A percentile compares a stretch with the other conserved stretches of the same genome.
Evolutionary conservation across 352 stramenopile species (phyloP).

Genomic region (Phytopythium vexans): DNA sequence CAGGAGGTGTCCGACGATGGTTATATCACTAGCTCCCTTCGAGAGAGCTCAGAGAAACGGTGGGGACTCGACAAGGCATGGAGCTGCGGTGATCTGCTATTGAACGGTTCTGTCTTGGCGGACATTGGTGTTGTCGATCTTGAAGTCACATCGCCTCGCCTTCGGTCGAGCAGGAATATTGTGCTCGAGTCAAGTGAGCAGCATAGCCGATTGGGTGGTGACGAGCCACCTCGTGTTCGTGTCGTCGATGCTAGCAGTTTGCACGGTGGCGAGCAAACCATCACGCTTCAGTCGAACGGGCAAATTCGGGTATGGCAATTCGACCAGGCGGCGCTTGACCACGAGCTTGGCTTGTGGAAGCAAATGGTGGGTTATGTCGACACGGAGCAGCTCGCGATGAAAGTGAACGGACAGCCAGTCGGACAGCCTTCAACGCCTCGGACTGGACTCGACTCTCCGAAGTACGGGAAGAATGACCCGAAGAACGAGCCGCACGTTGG

Average conservation of each 20-base stretch:
- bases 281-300: conserved; percentile 61
- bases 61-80: conserved; percentile 26
- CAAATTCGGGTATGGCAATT: conserved; percentile 60
- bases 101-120: conserved; percentile 20
- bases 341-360: conserved; percentile 54
- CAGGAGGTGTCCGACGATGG: conserved; percentile 19
- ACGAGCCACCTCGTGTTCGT: conserved; percentile 23
- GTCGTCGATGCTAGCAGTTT: conserved; percentile 17
- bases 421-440: conserved; percentile 49
- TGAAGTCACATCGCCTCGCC: conserved; percentile 29
- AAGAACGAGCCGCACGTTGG: conserved; percentile 94
- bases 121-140: conserved; percentile 29
- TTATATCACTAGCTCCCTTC: conserved; percentile 17
- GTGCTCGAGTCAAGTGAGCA: conserved; percentile 14
- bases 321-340: conserved; percentile 36
- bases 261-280: conserved; percentile 31
- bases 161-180: conserved; percentile 37
- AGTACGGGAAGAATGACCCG: conserved; percentile 93
- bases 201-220: conserved; percentile 24
- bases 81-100: conserved; percentile 15
- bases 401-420: conserved; percentile 38
- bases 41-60: conserved; percentile 8
- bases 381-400: conserved; percentile 16
- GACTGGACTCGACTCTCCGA: conserved; percentile 76
- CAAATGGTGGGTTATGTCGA: conserved; percentile 54